Evolutionary conservation across 2,329 filamentous ascomycete genomes (phyloP).

Genomic region (Hymenoscyphus linearis): DNA sequence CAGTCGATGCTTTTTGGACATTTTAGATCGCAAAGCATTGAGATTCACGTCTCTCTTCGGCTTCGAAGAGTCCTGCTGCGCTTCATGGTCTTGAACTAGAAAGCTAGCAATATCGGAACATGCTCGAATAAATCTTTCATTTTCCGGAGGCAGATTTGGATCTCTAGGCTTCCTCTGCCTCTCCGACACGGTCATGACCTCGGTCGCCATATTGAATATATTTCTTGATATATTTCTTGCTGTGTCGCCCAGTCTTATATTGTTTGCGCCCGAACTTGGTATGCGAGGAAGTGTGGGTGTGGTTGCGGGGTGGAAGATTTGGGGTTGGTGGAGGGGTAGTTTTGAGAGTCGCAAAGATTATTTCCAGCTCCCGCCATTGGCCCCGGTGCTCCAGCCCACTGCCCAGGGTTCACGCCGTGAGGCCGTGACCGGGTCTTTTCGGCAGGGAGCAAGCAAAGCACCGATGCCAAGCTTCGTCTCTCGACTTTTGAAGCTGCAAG

Average conservation of each 20-base stretch:
- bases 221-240: too few species aligned
- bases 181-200: conserved; percentile 48
- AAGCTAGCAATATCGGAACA: conserved; percentile 94
- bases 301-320: not conserved
- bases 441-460: not conserved
- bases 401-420: too few species aligned
- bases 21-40: conserved; percentile 78
- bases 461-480: not conserved
- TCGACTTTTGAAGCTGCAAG: not conserved
- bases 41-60: conserved; percentile 85
- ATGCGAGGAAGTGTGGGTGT: not conserved
- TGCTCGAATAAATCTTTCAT: conserved; percentile 87
- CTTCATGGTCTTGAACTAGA: conserved; percentile 90
- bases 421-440: not conserved
- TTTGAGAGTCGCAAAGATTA: conserved; percentile 1
- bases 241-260: not conserved
- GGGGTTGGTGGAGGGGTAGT: conserved; percentile 2
- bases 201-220: conserved; percentile 48
- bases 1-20: conserved; percentile 89
- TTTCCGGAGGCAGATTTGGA: conserved; percentile 77
- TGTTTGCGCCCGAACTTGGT: not conserved
- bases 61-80: conserved; percentile 65
- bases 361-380: not conserved
- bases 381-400: too few species aligned
- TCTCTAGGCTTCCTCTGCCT: conserved; percentile 58